Base-by-base conservation (phyloP, 1,139 yeast species). In the Magnusiomyces fungicola region DNA sequence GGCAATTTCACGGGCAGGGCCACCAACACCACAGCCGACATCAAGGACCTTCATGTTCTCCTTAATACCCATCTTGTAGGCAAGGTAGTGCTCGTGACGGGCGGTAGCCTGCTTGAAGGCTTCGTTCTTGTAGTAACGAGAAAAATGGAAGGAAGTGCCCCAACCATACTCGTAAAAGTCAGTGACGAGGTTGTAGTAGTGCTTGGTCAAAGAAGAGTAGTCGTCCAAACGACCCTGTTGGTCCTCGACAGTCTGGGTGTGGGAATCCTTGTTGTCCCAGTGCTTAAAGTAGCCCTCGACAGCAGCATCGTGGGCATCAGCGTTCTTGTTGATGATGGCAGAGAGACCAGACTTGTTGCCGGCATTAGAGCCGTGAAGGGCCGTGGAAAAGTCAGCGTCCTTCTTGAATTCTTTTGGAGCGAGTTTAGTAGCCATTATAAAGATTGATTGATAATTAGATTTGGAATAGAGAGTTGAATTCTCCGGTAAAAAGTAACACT, bases 11-110 rank as follows among this genome's bases (percentile, higher is more conserved):
- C 97, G 83, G 34, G 96, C 97, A 61, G 98, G 98, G 40, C 98
- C 98, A 66, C 98, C 98, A 61, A 92, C 96, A 76, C 98, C 98
- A 74, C 98, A 94, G 47, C 98, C 98, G 53, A 92, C 98, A 68
- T 94, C 98, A 62, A 92, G 78, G 25, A 94, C 98, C 64, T 80
- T 81, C 89, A 85, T 86, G 60, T 79, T 78, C 61, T 82, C 86
- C 61, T 75, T 68, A 62, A 92, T 72, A 55, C 83, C 84, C 80
- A 90, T 90, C 73, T 85, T 83, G 69, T 76, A 74, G 37, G 98
- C 98, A 62, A 92, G 74, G 70, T 79, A 92, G 71, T 92, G 98
- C 73, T 92, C 98, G 70, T 92, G 98, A 74, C 98, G 68, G 46
- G 97, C 97, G 59, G 88, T 81, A 43, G 97, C 96, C 70, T 92